Conservation (phyloP, 2,329 filamentous ascomycete genomes). For the Sporothrix luriei region DNA sequence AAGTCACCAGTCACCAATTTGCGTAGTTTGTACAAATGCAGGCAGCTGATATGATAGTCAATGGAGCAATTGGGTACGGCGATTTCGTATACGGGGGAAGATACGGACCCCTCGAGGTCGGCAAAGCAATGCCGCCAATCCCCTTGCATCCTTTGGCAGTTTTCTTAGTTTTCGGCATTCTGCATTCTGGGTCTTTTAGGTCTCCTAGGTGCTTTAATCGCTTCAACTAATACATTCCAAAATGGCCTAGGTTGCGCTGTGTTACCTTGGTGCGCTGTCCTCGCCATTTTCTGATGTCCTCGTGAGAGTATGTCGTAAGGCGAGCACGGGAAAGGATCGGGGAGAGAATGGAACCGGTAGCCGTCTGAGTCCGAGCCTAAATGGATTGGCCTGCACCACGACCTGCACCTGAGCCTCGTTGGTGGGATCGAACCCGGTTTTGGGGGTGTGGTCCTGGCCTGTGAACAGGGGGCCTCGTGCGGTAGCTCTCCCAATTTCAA, state of each 20-base stretch:
- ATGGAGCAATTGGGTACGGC: too few species aligned
- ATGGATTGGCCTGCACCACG: too few species aligned
- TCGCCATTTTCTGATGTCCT: not conserved
- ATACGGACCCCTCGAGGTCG: not conserved
- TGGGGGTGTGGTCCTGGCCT: too few species aligned
- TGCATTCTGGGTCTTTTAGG: not conserved
- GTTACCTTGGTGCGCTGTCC: not conserved
- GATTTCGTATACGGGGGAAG: not conserved
- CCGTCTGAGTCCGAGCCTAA: not conserved
- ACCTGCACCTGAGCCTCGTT: too few species aligned
- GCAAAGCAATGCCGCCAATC: not conserved
- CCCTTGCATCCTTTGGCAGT: not conserved
- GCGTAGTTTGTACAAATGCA: not conserved
- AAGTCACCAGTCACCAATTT: too few species aligned
- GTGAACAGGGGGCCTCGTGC: not conserved
- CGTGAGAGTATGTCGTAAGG: not conserved
- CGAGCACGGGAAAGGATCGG: slow-evolving; percentile 4
- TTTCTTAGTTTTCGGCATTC: slow-evolving; percentile 6
- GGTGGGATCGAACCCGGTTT: not conserved
- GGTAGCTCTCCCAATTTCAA: not conserved
- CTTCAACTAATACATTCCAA: not conserved
- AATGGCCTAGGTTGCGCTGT: not conserved
- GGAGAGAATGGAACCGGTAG: slow-evolving; percentile 7
- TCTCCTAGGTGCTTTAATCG: not conserved
- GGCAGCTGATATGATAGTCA: not conserved